These are phyloP conservation scores for Elsinoe fawcettii DNA, from an alignment of 2,329 filamentous ascomycete species.

Conservation along the genomic window DNA sequence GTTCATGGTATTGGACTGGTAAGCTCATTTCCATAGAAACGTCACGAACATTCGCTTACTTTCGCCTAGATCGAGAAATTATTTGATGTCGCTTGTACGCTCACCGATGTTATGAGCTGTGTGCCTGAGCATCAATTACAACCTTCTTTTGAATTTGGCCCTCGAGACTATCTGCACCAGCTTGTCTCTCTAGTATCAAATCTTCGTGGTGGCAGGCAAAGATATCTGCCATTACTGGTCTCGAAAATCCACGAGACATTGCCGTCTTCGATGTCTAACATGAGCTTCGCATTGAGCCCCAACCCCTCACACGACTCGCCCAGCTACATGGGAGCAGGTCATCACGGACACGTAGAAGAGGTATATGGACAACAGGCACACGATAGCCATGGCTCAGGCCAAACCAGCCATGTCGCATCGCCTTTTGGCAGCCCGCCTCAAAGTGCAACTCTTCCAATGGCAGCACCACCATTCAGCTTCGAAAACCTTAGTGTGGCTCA, in stretches of 20 bases:
- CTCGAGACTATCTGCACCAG: constrained; percentile 65
- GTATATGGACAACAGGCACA: neutral
- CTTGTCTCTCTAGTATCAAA: constrained; percentile 59
- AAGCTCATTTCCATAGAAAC: constrained; percentile 29
- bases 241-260: constrained; percentile 61
- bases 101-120: constrained; percentile 64
- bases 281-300: constrained; percentile 2
- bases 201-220: constrained; percentile 66
- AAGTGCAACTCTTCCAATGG: neutral
- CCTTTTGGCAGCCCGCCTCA: constrained; percentile 11
- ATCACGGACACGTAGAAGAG: neutral
- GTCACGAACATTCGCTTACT: neutral
- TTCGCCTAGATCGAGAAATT: constrained; percentile 62
- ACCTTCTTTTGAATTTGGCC: constrained; percentile 54
- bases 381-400: constrained; percentile 1
- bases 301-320: neutral
- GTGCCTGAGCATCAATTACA: constrained; percentile 40
- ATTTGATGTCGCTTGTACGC: constrained; percentile 64
- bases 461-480: neutral
- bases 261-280: constrained; percentile 21
- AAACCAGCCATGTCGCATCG: constrained; percentile 12
- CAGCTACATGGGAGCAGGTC: neutral
- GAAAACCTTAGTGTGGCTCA: neutral
- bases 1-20: constrained; percentile 67
- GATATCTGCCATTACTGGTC: constrained; percentile 69